These are phyloP conservation scores for Triticum monococcum DNA, from an alignment of 176 grass and related monocot species.

Conservation along the genomic window DNA sequence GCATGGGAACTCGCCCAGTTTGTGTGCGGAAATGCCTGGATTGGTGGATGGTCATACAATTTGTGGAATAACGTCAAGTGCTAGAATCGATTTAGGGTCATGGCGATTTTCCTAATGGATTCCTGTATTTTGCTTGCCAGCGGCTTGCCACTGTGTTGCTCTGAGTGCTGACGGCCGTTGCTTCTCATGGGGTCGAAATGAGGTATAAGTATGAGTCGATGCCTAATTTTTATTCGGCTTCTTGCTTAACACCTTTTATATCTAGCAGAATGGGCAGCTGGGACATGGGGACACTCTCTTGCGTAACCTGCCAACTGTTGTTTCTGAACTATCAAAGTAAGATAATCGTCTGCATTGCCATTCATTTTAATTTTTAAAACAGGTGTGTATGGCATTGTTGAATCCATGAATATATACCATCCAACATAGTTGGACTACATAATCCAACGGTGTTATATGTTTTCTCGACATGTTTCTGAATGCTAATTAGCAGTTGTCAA, in stretches of 20 bases:
- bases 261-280: slow-evolving; percentile 89
- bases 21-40: background rate
- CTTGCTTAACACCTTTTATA: slow-evolving; percentile 28
- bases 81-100: background rate
- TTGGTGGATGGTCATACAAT: background rate
- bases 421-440: background rate
- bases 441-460: background rate
- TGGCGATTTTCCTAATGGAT: background rate
- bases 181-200: slow-evolving; percentile 94
- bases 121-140: slow-evolving; percentile 43
- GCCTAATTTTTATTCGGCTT: background rate
- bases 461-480: background rate
- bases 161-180: slow-evolving; percentile 76
- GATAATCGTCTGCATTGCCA: background rate
- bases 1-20: background rate
- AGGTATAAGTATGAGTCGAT: slow-evolving; percentile 48
- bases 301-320: slow-evolving; percentile 68
- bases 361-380: slow-evolving; percentile 1
- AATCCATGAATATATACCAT: background rate
- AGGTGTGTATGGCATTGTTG: background rate
- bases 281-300: slow-evolving; percentile 78
- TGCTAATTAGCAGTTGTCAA: background rate
- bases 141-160: slow-evolving; percentile 89
- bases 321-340: slow-evolving; percentile 85
- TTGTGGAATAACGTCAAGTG: background rate